Conservation (phyloP, 2,329 filamentous ascomycete species). For the Diplocarpon mali region DNA sequence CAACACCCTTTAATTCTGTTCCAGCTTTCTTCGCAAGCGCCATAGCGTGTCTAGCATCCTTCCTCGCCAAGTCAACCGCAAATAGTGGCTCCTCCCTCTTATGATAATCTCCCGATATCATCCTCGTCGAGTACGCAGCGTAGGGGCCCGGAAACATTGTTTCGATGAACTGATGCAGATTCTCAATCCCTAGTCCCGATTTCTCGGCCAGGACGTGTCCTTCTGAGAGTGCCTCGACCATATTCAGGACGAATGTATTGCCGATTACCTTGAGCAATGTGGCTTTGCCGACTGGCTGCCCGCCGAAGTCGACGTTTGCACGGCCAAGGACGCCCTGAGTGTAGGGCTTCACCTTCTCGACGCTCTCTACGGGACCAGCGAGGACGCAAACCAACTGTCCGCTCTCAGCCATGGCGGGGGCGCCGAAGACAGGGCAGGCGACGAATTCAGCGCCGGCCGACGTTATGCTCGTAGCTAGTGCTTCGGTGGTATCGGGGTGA, state of each 20-base stretch:
- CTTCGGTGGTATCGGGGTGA: slow-evolving; percentile 68
- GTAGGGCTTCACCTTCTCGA: slow-evolving; percentile 57
- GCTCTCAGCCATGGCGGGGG: slow-evolving; percentile 39
- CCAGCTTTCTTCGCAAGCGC: slow-evolving; percentile 53
- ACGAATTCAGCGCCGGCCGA: slow-evolving; percentile 61
- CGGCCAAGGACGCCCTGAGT: slow-evolving; percentile 62
- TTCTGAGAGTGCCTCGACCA: slow-evolving; percentile 62
- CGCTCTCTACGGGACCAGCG: slow-evolving; percentile 49
- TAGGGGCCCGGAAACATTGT: slow-evolving; percentile 67
- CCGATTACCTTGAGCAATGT: slow-evolving; percentile 69
- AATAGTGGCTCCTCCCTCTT: slow-evolving; percentile 71
- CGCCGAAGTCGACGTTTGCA: slow-evolving; percentile 58
- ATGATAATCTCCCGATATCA: slow-evolving; percentile 68
- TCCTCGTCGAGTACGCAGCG: slow-evolving; percentile 61
- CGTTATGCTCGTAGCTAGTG: slow-evolving; percentile 45
- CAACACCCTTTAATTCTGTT: slow-evolving; percentile 49
- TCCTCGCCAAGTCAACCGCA: slow-evolving; percentile 68
- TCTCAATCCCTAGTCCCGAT: slow-evolving; percentile 58
- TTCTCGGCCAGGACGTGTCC: slow-evolving; percentile 73
- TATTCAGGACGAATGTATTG: slow-evolving; percentile 76
- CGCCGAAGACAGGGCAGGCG: slow-evolving; percentile 55
- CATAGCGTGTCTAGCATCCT: slow-evolving; percentile 69
- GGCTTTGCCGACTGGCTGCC: slow-evolving; percentile 54
- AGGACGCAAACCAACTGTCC: slow-evolving; percentile 64
- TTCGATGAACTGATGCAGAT: slow-evolving; percentile 61